These are phyloP conservation scores for Lecanicillium sp. DNA, from an alignment of 2,329 filamentous ascomycete species.

Conservation along the genomic window DNA sequence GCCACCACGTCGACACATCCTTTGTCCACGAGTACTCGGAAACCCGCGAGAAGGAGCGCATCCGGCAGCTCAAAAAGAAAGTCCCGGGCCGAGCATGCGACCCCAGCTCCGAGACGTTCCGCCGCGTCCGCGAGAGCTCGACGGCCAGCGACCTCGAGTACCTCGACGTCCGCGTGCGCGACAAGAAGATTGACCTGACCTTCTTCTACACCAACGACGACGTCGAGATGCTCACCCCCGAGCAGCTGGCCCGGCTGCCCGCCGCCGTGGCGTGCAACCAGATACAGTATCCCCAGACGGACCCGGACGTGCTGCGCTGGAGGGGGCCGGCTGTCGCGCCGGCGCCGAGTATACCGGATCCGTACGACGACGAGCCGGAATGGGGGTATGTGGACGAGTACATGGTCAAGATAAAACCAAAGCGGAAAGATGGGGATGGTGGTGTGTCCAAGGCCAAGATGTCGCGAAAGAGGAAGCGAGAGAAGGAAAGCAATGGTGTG, in stretches of 20 bases:
- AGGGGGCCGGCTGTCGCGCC: not conserved
- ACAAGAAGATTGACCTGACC: not conserved
- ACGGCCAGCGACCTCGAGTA: not conserved
- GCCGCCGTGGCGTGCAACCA: not conserved
- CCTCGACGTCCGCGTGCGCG: not conserved
- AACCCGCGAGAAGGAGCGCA: too few relatives aligned
- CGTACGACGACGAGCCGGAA: not conserved
- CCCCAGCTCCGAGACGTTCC: too few relatives aligned
- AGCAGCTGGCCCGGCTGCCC: not conserved
- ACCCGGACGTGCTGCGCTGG: not conserved
- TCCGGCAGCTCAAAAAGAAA: too few relatives aligned
- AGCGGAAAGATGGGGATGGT: too few relatives aligned
- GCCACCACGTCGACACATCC: too few relatives aligned
- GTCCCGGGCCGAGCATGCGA: too few relatives aligned
- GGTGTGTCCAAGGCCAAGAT: not conserved
- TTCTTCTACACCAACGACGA: not conserved
- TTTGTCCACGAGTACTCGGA: too few relatives aligned
- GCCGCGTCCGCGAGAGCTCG: conserved; percentile 1
- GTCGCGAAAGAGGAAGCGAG: not conserved
- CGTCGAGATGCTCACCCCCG: not conserved
- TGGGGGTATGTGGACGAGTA: not conserved
- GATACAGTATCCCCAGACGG: not conserved
- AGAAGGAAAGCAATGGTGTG: too few relatives aligned
- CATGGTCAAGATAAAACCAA: not conserved
- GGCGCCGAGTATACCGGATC: not conserved